Percentiles rank a stretch among this genome's conserved stretches.
Conservation (phyloP, 176 grass and related monocot genomes). For the Paspalum notatum region DNA sequence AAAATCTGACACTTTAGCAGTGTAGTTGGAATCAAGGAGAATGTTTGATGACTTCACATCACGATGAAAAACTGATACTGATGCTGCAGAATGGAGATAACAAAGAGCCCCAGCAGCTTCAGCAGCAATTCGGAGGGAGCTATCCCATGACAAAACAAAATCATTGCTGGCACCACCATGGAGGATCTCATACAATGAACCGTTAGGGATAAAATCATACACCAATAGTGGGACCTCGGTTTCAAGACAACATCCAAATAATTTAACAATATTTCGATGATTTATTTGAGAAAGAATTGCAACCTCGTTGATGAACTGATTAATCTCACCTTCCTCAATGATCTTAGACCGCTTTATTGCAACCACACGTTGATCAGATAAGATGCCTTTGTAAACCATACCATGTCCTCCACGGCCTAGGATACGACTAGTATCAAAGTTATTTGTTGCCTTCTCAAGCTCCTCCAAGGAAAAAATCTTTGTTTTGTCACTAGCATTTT, state of each 20-base stretch:
- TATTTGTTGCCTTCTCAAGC: constrained; percentile 27
- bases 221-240: not conserved
- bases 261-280: constrained; percentile 12
- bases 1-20: constrained; percentile 5
- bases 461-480: constrained; percentile 30
- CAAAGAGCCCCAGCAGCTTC: not conserved
- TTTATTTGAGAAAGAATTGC: constrained; percentile 28
- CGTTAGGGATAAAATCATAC: constrained; percentile 24
- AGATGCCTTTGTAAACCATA: no score
- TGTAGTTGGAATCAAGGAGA: not conserved
- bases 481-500: constrained; percentile 15
- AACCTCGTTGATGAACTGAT: constrained; percentile 23
- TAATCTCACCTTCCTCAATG: not conserved
- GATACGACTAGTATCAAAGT: constrained; percentile 1
- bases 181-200: not conserved
- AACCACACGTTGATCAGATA: constrained; percentile 17
- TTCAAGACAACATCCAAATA: constrained; percentile 16
- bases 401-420: constrained; percentile 24
- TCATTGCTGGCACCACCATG: not conserved
- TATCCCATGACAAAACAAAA: not conserved
- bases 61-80: constrained; percentile 10
- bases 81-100: constrained; percentile 20
- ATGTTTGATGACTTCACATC: constrained; percentile 4
- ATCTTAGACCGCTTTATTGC: not conserved
- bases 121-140: not conserved